phyloP scores from a whole-genome alignment of 179 eudicot genomes.

The Beta macrorhiza region DNA sequence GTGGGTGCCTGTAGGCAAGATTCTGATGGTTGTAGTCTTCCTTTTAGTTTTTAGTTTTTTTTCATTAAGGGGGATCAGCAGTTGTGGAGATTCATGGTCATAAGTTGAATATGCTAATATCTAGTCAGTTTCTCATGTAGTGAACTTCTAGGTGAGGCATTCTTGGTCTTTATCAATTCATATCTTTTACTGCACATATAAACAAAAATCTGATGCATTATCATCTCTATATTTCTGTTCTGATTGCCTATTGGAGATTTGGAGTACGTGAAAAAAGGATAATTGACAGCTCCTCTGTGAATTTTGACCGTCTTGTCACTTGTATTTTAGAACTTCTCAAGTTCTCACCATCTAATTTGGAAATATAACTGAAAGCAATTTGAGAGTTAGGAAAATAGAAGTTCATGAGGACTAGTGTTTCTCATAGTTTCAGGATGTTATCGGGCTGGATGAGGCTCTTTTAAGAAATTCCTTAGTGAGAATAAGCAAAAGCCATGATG shows the following conservation, averaged over 20 bases:
- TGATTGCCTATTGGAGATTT: neutral
- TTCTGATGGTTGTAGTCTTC: neutral
- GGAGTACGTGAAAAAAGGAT: neutral
- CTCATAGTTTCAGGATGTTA: neutral
- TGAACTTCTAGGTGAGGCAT: neutral
- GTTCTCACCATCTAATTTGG: neutral
- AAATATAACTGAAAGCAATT: neutral
- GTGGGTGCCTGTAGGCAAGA: neutral
- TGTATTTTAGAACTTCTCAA: too few relatives aligned
- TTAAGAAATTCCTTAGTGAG: neutral
- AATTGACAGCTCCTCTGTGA: neutral
- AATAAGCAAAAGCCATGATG: neutral
- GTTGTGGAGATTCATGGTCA: neutral
- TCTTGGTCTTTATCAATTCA: neutral
- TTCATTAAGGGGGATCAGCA: neutral
- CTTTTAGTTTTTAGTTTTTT: neutral
- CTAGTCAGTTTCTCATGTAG: neutral
- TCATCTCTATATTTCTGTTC: neutral
- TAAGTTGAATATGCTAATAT: neutral
- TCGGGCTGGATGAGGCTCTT: neutral
- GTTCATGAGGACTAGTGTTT: neutral
- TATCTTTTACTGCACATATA: neutral
- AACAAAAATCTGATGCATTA: neutral
- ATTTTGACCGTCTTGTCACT: neutral
- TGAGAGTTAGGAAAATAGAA: neutral